A percentile compares a stretch with the other conserved stretches of the same genome.
phyloP scores from a whole-genome alignment of 306 rosid genomes.

The Astragalus membranaceus region DNA sequence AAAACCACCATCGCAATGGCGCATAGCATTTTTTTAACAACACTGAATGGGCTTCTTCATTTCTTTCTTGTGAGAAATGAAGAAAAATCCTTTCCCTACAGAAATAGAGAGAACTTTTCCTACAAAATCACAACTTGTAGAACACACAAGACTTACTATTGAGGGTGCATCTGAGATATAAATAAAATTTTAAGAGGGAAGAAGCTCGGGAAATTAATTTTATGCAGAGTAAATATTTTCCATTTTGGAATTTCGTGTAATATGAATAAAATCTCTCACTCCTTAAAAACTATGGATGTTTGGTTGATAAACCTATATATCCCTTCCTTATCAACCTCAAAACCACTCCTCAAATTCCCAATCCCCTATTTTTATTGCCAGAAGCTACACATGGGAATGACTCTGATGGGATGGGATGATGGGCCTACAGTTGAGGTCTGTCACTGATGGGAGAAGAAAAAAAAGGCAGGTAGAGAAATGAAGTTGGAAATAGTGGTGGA shows the following conservation, averaged over 20 bases:
- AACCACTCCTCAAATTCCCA: background rate
- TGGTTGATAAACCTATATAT: background rate
- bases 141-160: background rate
- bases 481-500: background rate
- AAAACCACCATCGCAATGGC: no score
- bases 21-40: no score
- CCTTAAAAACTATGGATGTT: background rate
- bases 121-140: background rate
- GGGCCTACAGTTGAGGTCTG: background rate
- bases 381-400: background rate
- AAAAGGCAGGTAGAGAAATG: background rate
- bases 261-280: background rate
- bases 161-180: background rate
- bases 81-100: no score
- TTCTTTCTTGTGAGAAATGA: no score
- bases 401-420: background rate
- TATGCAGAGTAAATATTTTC: background rate
- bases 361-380: background rate
- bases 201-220: background rate
- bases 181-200: background rate
- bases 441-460: background rate
- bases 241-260: background rate
- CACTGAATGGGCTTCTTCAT: no score
- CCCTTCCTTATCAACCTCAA: background rate
- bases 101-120: no score